phyloP scores from a whole-genome alignment of 352 stramenopile species.

The Pythium aquatile region DNA sequence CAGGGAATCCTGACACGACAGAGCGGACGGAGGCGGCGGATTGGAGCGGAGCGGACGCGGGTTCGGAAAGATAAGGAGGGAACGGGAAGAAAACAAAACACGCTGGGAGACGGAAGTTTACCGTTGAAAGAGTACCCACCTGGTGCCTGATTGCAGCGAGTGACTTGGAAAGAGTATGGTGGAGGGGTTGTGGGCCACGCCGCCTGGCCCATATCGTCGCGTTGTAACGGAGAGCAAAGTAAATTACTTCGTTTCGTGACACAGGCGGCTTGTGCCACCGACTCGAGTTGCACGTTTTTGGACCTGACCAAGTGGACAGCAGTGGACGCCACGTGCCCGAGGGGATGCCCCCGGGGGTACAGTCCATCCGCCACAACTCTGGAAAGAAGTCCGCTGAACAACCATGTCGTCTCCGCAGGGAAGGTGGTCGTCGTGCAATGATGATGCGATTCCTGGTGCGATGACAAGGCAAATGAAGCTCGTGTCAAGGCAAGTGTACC shows the following conservation, averaged over 20 bases:
- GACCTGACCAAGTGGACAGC: background rate
- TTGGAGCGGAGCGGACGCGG: constrained; percentile 5
- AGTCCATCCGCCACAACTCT: background rate
- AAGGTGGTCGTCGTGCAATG: background rate
- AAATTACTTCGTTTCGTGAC: constrained; percentile 15
- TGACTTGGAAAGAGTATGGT: constrained; percentile 15
- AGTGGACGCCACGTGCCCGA: constrained; percentile 2
- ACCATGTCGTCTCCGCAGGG: background rate
- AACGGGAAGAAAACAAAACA: constrained; percentile 6
- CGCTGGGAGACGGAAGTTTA: background rate
- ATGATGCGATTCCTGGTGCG: background rate
- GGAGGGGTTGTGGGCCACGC: constrained; percentile 7
- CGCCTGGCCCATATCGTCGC: constrained; percentile 18
- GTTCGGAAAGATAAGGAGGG: constrained; percentile 3
- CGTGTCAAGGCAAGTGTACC: background rate
- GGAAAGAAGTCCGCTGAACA: background rate
- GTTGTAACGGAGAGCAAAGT: constrained; percentile 15
- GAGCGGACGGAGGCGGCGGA: background rate
- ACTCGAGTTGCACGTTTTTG: constrained; percentile 23
- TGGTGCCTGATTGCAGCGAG: background rate
- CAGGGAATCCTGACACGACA: no score
- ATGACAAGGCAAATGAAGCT: background rate
- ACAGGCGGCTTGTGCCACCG: constrained; percentile 17
- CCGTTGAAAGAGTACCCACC: background rate
- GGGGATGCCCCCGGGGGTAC: background rate